phyloP scores from a whole-genome alignment of 495 filamentous ascomycete species.

The Podospora appendiculata region DNA sequence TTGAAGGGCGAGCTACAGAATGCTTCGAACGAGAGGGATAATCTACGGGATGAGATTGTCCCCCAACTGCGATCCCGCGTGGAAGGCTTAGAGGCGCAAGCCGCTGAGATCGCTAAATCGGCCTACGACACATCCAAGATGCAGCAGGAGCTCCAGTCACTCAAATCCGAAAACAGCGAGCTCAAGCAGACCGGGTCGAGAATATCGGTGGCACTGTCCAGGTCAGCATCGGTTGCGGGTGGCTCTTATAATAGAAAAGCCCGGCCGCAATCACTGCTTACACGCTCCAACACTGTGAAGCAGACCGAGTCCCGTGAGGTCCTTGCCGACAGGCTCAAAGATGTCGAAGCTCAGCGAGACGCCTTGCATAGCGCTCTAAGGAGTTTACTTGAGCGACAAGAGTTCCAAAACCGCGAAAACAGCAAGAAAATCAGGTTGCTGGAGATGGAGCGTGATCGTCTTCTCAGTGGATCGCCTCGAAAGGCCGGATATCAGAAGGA shows the following conservation, averaged over 20 bases:
- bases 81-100: conserved; percentile 69
- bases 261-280: conserved; percentile 29
- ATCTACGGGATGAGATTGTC: conserved; percentile 79
- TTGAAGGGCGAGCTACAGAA: conserved; percentile 75
- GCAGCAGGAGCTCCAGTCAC: conserved; percentile 68
- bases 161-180: conserved; percentile 56
- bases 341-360: conserved; percentile 89
- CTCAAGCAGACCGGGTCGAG: conserved; percentile 9
- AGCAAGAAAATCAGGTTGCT: conserved; percentile 66
- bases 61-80: conserved; percentile 63
- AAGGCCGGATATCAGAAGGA: conserved; percentile 76
- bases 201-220: conserved; percentile 13
- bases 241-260: conserved; percentile 12
- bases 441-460: conserved; percentile 70
- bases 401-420: conserved; percentile 71
- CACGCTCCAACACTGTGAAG: conserved; percentile 56
- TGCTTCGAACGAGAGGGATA: conserved; percentile 81
- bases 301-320: conserved; percentile 58
- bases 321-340: conserved; percentile 78
- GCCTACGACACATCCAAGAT: conserved; percentile 68
- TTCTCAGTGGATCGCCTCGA: conserved; percentile 60
- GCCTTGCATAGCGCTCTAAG: conserved; percentile 79
- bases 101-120: conserved; percentile 56
- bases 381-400: conserved; percentile 80
- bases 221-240: conserved; percentile 38